Base-by-base conservation (phyloP, 2,329 filamentous ascomycete genomes). In the Aspergillus sp. region DNA sequence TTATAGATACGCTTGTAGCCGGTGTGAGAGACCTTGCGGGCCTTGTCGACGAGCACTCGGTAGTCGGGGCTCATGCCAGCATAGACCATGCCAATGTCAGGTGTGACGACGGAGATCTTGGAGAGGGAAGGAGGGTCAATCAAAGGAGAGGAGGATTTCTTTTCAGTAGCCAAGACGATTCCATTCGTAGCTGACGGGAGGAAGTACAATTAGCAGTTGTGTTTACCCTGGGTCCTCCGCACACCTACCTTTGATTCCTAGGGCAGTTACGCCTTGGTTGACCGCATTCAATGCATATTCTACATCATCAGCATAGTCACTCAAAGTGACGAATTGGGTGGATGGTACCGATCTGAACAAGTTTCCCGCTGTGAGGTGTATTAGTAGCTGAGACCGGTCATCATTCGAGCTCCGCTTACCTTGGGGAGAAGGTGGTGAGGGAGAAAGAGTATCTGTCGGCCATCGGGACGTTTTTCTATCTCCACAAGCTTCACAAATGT, bases 1-100 rank as follows among this genome's bases (percentile, higher is more conserved):
- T 99, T 99, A 84, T 99, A 99, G 82, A 99, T 93, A 77, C 95
- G 91, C 86, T 99, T 99, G 87, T 99, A 99, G 77, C 88, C 90
- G 48, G 95, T 96, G 81, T 99, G 95, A 56, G 93, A 96, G 66
- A 97, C 95, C 80, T 98, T 99, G 74, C 95, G 92, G 68, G 95
- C 95, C 78, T 93, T 93, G 83, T 99, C 95, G 68, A 98, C 95
- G 55, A 99, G 85, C 57, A 99, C 91, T 77, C 95, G 88, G 82
- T 98, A 99, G 79, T 99, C 95, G 59, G 95, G 95, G 31, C 95
- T 93, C 95, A 99, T 99, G 75, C 95, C 95, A 52, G 92, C 93
- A 82, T 99, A 99, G 70, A 99, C 95, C 91, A 98, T 97, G 76
- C 95, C 95, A 77, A 99, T 98, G 84, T 99, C 95, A 71, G 95